These are phyloP conservation scores for Erucastrum elatum DNA, from an alignment of 345 rosid genomes.

Conservation along the genomic window DNA sequence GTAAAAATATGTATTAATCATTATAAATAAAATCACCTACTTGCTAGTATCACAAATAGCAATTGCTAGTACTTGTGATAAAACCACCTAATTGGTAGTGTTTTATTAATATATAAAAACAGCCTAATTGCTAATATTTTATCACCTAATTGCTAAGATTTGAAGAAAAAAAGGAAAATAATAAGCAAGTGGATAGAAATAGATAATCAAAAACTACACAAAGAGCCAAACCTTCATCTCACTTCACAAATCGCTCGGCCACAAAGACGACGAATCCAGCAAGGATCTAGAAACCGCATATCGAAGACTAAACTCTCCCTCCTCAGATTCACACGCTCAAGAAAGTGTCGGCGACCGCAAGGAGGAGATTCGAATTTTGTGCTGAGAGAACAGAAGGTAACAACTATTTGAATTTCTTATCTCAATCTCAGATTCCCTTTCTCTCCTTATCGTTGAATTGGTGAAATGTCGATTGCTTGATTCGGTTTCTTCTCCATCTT, in stretches of 20 bases:
- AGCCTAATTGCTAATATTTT: too few relatives aligned
- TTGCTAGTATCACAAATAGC: too few relatives aligned
- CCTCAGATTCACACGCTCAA: slow-evolving; percentile 12
- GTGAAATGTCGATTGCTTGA: slow-evolving; percentile 22
- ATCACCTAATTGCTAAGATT: background rate
- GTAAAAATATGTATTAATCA: too few relatives aligned
- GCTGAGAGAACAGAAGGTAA: slow-evolving; percentile 21
- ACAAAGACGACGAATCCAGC: slow-evolving; percentile 34
- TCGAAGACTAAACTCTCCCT: background rate
- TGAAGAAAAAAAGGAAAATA: background rate
- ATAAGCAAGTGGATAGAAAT: slow-evolving; percentile 40
- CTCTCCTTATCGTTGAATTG: background rate
- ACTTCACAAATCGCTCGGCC: slow-evolving; percentile 44
- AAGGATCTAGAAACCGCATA: background rate
- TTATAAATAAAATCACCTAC: too few relatives aligned
- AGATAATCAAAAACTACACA: slow-evolving; percentile 13
- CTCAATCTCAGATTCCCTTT: slow-evolving; percentile 36
- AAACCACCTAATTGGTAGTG: too few relatives aligned
- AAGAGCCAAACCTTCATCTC: slow-evolving; percentile 37
- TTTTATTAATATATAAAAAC: too few relatives aligned
- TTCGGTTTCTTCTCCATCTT: background rate
- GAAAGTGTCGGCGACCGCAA: slow-evolving; percentile 9
- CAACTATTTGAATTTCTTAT: background rate
- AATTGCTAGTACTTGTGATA: too few relatives aligned
- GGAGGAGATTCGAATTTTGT: slow-evolving; percentile 29